Conservation (phyloP, 495 filamentous ascomycete species). For the Penicillium turbatum region DNA sequence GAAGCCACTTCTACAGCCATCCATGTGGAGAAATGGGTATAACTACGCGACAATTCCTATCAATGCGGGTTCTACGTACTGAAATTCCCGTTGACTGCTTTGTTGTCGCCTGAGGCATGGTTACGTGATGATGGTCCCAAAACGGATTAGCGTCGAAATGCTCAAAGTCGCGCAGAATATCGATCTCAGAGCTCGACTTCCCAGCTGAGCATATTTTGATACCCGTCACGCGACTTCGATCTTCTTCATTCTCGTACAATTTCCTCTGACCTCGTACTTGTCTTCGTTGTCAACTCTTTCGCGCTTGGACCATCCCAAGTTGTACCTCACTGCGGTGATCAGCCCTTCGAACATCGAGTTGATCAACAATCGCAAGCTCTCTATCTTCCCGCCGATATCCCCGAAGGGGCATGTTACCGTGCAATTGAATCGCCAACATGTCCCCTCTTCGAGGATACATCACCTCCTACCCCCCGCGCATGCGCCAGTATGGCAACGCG, state of each 20-base stretch:
- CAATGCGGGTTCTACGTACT: background rate
- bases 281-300: background rate
- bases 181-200: conserved; percentile 23
- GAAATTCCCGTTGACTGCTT: background rate
- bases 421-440: conserved; percentile 44
- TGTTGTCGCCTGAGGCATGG: conserved; percentile 6
- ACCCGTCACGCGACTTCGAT: background rate
- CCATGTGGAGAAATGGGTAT: too few species aligned
- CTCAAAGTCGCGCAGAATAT: conserved; percentile 35
- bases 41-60: background rate
- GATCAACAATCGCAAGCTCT: conserved; percentile 19
- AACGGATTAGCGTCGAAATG: conserved; percentile 31
- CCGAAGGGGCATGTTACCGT: conserved; percentile 42
- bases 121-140: conserved; percentile 22
- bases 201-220: conserved; percentile 18
- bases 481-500: conserved; percentile 89
- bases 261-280: background rate
- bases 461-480: conserved; percentile 84
- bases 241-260: background rate
- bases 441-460: conserved; percentile 79
- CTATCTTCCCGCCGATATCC: conserved; percentile 5
- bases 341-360: conserved; percentile 12
- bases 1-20: too few species aligned
- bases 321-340: conserved; percentile 6
- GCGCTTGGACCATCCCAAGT: background rate